phyloP scores from a whole-genome alignment of 441 rosid species.

The Corymbia citriodora region DNA sequence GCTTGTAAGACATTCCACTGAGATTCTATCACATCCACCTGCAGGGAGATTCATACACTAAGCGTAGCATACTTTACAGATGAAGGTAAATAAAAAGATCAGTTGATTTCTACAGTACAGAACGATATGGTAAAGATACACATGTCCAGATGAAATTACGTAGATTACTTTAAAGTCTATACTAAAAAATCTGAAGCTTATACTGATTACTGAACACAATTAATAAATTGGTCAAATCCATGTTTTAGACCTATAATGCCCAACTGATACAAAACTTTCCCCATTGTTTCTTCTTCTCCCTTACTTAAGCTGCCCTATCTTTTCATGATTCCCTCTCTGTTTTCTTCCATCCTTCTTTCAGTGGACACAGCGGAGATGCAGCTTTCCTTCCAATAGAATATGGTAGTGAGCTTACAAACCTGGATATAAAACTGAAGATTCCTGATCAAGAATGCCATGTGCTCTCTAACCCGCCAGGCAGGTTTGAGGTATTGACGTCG shows the following conservation, averaged over 20 bases:
- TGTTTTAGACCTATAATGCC: background rate
- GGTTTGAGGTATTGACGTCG: conserved; percentile 77
- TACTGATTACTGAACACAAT: background rate
- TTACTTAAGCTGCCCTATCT: background rate
- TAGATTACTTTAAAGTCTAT: background rate
- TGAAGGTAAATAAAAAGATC: conserved; percentile 3
- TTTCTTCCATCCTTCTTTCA: background rate
- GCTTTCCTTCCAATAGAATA: background rate
- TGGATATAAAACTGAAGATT: conserved; percentile 98
- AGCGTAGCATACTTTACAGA: background rate
- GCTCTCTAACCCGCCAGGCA: conserved; percentile 97
- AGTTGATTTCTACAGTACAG: background rate
- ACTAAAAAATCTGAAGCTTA: background rate
- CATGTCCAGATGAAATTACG: background rate
- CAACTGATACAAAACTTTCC: background rate
- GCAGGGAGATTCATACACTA: background rate
- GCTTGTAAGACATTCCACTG: conserved; percentile 96
- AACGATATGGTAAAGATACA: background rate
- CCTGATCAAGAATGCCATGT: conserved; percentile 94
- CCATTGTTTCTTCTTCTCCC: background rate
- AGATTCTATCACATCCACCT: conserved; percentile 99
- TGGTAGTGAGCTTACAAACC: conserved; percentile 25
- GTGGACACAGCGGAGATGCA: background rate
- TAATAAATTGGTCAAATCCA: background rate
- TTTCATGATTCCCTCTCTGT: background rate